These are phyloP conservation scores for Malania oleifera DNA, from an alignment of 164 flowering plant species.

Conservation along the genomic window DNA sequence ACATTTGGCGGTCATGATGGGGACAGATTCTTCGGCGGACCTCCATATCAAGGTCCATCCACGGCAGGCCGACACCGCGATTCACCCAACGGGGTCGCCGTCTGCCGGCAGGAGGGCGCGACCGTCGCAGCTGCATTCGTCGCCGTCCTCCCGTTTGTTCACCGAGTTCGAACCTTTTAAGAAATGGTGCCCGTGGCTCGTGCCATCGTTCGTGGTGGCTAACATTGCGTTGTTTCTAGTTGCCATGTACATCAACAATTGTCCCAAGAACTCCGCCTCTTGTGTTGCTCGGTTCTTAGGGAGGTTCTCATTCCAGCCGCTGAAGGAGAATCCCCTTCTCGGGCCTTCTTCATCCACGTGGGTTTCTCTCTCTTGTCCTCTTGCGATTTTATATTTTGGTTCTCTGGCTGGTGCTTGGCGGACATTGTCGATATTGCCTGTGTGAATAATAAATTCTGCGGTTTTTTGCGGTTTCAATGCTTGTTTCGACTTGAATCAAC, in stretches of 20 bases:
- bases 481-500: too few species aligned
- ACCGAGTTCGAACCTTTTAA: slow-evolving; percentile 26
- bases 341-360: slow-evolving; percentile 68
- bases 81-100: slow-evolving; percentile 23
- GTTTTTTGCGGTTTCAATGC: too few species aligned
- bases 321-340: slow-evolving; percentile 67
- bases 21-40: slow-evolving; percentile 18
- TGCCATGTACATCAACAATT: slow-evolving; percentile 57
- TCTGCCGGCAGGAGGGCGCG: not conserved
- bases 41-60: slow-evolving; percentile 26
- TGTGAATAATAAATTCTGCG: too few species aligned
- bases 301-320: slow-evolving; percentile 58
- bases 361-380: slow-evolving; percentile 11
- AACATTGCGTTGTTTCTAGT: slow-evolving; percentile 40
- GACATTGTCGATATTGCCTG: too few species aligned
- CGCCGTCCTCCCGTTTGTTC: not conserved
- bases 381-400: slow-evolving; percentile 1
- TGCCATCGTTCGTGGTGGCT: slow-evolving; percentile 41
- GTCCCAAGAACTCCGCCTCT: slow-evolving; percentile 41
- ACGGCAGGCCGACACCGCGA: slow-evolving; percentile 17
- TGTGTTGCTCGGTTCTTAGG: slow-evolving; percentile 44
- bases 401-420: too few species aligned
- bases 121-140: slow-evolving; percentile 2
- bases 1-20: slow-evolving; percentile 15
- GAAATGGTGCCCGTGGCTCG: slow-evolving; percentile 65